These are phyloP conservation scores for Fusarium sp. DNA, from an alignment of 2,329 filamentous ascomycete species.

Conservation along the genomic window DNA sequence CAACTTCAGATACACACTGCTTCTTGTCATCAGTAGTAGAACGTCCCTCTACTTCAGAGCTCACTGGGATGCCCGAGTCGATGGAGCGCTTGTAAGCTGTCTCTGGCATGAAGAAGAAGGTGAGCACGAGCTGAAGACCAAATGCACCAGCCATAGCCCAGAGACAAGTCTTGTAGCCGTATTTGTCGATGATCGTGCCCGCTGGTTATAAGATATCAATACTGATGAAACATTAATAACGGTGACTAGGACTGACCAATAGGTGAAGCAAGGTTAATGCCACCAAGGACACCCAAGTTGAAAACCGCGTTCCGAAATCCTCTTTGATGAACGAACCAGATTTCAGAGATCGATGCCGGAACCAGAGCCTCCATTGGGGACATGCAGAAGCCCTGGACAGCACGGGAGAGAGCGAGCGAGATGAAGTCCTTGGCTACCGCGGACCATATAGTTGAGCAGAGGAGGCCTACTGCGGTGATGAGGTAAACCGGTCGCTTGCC, in stretches of 20 bases:
- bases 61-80: fast-evolving
- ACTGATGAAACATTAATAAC: fast-evolving
- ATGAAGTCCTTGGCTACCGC: background rate
- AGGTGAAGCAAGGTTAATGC: background rate
- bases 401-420: background rate
- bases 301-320: background rate
- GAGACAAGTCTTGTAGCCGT: background rate
- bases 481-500: background rate
- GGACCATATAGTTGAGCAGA: background rate
- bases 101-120: constrained; percentile 1
- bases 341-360: background rate
- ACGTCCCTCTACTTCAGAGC: fast-evolving
- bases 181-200: background rate
- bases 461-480: background rate
- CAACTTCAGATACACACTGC: background rate
- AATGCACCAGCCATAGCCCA: background rate
- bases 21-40: fast-evolving
- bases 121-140: background rate
- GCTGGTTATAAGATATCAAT: background rate
- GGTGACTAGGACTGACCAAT: background rate
- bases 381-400: background rate
- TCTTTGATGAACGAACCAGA: background rate
- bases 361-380: background rate
- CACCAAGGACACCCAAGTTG: background rate
- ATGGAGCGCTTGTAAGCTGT: background rate